These are phyloP conservation scores for Pontederia crassipes DNA, from an alignment of 176 grass and related monocot genomes.

Conservation along the genomic window DNA sequence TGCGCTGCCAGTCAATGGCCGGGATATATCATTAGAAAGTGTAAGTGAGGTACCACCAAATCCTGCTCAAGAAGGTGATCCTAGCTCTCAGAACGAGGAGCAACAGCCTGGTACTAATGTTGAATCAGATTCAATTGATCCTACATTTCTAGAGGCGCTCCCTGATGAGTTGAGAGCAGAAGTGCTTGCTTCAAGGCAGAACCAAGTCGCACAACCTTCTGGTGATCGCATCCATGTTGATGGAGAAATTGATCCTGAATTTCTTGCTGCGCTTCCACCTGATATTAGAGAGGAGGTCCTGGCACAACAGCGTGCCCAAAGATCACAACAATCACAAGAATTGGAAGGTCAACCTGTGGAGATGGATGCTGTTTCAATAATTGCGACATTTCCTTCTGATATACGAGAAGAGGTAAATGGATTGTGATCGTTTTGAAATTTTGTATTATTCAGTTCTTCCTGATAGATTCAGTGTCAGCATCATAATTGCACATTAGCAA, in stretches of 20 bases:
- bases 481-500: no score
- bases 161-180: conserved; percentile 89
- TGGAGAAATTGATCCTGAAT: conserved; percentile 97
- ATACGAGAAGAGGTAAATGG: conserved; percentile 85
- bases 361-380: conserved; percentile 98
- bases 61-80: conserved; percentile 51
- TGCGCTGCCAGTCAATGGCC: conserved; percentile 26
- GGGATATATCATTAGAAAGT: conserved; percentile 67
- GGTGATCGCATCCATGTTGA: conserved; percentile 64
- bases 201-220: conserved; percentile 73
- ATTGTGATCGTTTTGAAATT: background rate
- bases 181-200: conserved; percentile 91
- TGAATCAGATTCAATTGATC: conserved; percentile 68
- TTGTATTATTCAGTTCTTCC: background rate
- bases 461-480: background rate
- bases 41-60: conserved; percentile 71
- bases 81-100: conserved; percentile 34
- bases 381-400: conserved; percentile 95
- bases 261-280: conserved; percentile 95
- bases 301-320: conserved; percentile 85
- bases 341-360: conserved; percentile 95
- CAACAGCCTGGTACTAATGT: conserved; percentile 40
- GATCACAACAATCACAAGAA: conserved; percentile 76
- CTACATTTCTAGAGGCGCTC: conserved; percentile 98
- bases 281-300: conserved; percentile 95